Evolutionary conservation across 2,329 filamentous ascomycete species (phyloP), one percentile per base, ranked within the genome.

Genomic region (Pseudogymnoascus sp.): DNA sequence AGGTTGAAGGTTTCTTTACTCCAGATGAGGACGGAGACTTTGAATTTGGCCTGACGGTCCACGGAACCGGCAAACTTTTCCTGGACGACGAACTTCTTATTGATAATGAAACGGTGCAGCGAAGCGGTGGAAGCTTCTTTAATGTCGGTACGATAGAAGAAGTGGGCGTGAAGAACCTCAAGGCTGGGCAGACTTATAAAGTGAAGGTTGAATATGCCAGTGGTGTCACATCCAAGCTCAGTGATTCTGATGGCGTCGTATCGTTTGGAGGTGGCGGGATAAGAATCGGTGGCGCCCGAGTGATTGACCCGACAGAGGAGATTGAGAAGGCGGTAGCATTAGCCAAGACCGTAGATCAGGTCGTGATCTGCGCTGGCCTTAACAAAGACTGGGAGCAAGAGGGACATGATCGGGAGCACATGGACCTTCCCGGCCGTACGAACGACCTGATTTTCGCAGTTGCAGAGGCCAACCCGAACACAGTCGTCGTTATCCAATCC

Each of bases 341-440:
- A 5, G 90, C 90, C 31, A 81, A 80, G 71, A 79, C 81, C 39
- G 86, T 86, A 1, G 89, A 93, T 61, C 87, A 92, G 70, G 90
- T 92, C 57, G 80, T 95, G 65, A 78, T 93, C 63, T 89, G 89
- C 70, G 86, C 86, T 1, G 90, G 90, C 1, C 81, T 93, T 54
- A 92, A 91, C 51, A 57, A 57, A 16, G 73, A 76, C 54, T 75
- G 73, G 72, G 74, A 76, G 66, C 70, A 70, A 0, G 75, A 77
- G 65, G 71, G 71, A 3, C 65, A 69, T 29, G 71, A 73, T 45
- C 66, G 69, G 4, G 62, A 65, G 16, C 66, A 65, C 4, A 68
- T 73, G 64, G 62, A 63, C 16, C 69, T 73, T 2, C 71, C 71
- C 1, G 65, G 69, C 2, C 65, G 69, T 5, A 67, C 68, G n/a